Evolutionary conservation across 2,329 filamentous ascomycete species (phyloP).

Genomic region (Claviceps cyperi): DNA sequence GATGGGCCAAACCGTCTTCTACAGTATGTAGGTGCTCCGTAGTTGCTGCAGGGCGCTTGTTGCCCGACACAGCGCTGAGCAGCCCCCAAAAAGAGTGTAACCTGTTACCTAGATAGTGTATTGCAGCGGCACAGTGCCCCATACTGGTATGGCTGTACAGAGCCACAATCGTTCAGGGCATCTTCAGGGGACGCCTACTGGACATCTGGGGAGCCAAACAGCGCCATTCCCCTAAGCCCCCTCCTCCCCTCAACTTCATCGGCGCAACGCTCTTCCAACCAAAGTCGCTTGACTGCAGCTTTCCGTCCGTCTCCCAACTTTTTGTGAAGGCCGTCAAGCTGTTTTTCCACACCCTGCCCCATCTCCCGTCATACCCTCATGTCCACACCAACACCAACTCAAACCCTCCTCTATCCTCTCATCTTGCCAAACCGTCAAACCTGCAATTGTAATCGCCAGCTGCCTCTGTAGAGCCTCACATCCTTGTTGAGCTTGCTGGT

Average conservation of each 20-base stretch:
- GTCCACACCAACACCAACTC: slow-evolving; percentile 1
- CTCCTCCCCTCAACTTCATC: not conserved
- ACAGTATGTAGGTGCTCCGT: too few species aligned
- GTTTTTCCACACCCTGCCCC: slow-evolving; percentile 1
- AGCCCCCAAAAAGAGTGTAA: not conserved
- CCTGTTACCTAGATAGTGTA: too few species aligned
- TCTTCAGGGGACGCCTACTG: too few species aligned
- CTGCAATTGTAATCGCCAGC: slow-evolving; percentile 4
- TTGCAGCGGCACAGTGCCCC: too few species aligned
- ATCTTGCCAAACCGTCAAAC: not conserved
- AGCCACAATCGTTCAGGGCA: too few species aligned
- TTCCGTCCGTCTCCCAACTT: slow-evolving; percentile 1
- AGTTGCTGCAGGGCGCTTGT: not conserved
- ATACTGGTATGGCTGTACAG: too few species aligned
- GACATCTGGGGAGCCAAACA: too few species aligned
- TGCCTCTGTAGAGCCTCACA: not conserved
- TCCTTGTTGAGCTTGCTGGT: slow-evolving; percentile 6
- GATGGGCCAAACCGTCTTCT: not conserved
- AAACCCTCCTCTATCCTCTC: not conserved
- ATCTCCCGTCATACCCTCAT: not conserved
- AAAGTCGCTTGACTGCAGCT: not conserved
- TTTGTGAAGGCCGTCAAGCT: slow-evolving; percentile 4
- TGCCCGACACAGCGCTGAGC: not conserved
- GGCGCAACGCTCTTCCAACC: not conserved
- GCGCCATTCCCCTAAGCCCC: too few species aligned